Conservation (phyloP, 345 rosid genomes). For the Salix arbutifolia region DNA sequence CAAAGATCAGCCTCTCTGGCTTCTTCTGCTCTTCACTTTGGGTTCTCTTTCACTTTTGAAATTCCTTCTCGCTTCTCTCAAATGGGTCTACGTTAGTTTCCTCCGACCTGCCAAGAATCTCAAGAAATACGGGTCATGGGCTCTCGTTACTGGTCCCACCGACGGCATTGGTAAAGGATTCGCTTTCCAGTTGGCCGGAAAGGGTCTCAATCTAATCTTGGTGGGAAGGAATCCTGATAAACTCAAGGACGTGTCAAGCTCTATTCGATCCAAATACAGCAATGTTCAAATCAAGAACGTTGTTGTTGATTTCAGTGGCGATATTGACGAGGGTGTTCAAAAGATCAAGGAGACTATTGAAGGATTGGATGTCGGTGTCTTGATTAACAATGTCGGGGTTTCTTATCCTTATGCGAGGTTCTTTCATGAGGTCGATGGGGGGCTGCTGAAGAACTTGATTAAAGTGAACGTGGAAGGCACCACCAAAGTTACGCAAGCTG, state of each 20-base stretch:
- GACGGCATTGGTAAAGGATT: conserved; percentile 93
- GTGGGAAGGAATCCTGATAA: conserved; percentile 76
- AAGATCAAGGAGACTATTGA: conserved; percentile 60
- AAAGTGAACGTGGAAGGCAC: conserved; percentile 88
- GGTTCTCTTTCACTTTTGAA: conserved; percentile 61
- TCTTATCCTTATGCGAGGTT: conserved; percentile 93
- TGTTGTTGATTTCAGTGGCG: conserved; percentile 80
- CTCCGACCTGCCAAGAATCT: conserved; percentile 82
- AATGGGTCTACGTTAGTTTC: conserved; percentile 74
- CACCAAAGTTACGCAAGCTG: conserved; percentile 82
- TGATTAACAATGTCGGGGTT: conserved; percentile 85
- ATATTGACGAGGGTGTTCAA: conserved; percentile 67
- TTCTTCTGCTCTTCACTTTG: conserved; percentile 42
- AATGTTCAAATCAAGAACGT: conserved; percentile 56
- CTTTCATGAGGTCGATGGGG: conserved; percentile 84
- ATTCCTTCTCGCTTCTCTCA: conserved; percentile 34
- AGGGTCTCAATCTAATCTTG: conserved; percentile 73
- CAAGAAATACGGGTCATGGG: conserved; percentile 92
- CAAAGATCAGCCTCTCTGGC: conserved; percentile 65
- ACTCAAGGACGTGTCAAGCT: conserved; percentile 58
- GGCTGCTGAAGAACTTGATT: conserved; percentile 54
- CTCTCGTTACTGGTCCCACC: conserved; percentile 84
- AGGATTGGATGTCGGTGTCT: conserved; percentile 71
- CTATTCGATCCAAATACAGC: conserved; percentile 47
- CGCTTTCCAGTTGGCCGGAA: conserved; percentile 70